Evolutionary conservation across 805 yeast species (phyloP).

Genomic region (Wickerhamiella brachini): DNA sequence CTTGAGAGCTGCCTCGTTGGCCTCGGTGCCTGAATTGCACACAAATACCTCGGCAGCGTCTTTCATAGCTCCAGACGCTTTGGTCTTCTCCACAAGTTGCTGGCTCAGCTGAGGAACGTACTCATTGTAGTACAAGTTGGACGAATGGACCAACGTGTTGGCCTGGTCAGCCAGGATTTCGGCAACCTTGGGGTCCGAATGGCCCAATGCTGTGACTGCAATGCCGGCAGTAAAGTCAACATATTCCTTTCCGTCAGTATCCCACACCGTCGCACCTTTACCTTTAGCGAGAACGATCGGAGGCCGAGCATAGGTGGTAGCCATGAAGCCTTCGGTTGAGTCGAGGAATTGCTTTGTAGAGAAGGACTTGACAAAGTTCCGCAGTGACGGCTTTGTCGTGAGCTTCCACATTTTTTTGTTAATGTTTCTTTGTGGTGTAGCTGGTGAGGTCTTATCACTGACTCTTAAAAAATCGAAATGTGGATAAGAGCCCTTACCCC

Average conservation of each 20-base stretch:
- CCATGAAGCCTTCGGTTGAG: constrained; percentile 15
- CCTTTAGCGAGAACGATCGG: constrained; percentile 67
- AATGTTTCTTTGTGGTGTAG: no score
- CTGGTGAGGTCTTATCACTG: neutral
- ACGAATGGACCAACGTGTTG: constrained; percentile 58
- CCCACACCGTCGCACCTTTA: constrained; percentile 67
- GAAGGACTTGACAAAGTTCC: neutral
- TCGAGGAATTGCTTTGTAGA: neutral
- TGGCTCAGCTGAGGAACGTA: constrained; percentile 72
- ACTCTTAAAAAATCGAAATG: neutral
- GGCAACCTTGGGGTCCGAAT: constrained; percentile 61
- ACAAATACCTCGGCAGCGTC: constrained; percentile 64
- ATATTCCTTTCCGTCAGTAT: constrained; percentile 58
- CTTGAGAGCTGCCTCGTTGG: constrained; percentile 67
- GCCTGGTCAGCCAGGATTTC: constrained; percentile 63
- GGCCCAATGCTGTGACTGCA: constrained; percentile 94
- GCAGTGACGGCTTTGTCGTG: neutral
- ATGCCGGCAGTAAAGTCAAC: constrained; percentile 93
- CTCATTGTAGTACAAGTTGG: constrained; percentile 73
- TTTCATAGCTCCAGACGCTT: constrained; percentile 61
- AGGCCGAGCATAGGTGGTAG: constrained; percentile 28
- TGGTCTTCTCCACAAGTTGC: constrained; percentile 48
- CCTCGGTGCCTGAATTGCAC: constrained; percentile 65
- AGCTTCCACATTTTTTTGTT: neutral
- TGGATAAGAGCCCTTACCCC: no score